Evolutionary conservation across 1,284 basidiomycete genomes (phyloP), one percentile per base, ranked within the genome.

Genomic region (Microbotryum intermedium): DNA sequence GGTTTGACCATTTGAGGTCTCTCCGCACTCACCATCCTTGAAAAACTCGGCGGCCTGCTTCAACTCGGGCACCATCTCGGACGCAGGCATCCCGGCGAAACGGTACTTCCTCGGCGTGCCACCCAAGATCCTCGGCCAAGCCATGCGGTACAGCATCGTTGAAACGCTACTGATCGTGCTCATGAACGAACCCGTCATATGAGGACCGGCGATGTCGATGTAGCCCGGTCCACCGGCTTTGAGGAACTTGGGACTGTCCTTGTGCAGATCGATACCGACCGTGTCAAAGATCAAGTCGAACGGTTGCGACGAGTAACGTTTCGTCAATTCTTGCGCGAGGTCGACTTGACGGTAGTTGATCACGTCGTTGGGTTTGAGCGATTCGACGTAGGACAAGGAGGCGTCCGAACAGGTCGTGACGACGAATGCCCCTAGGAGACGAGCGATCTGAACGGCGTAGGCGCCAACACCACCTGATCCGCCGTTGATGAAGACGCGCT

Each of bases 381-480:
- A 51, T 28, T 73, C 74, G 26, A 81, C 76, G 45, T 80, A 74
- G 0, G 76, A 72, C 20, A 75, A 74, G 55, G 85, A 86, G 62
- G 76, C 78, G 0, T 71, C 74, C 1, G 82, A 84, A 13, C 82
- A 83, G 7, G 79, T 80, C 0, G 79, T 79, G 6, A 80, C 77
- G 1, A 87, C 84, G 25, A 73, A 79, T 50, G 80, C 78, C 0
- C 83, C 83, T 64, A 78, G 76, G 2, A 79, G 77, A 63, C 84
- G 84, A 3, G 84, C 83, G 26, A 87, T 74, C 70, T 86, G 63
- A 28, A 86, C 82, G 0, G 83, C 84, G 59, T 79, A 78, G 20
- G 77, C 76, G 0, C 85, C 86, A 1, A 85, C 83, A 6, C 81
- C 76, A 2, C 83, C 81, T 28, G 80, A 82, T 0, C 84, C 85